Base-by-base conservation (phyloP, 2,329 filamentous ascomycete genomes). In the Laburnicola sp. region DNA sequence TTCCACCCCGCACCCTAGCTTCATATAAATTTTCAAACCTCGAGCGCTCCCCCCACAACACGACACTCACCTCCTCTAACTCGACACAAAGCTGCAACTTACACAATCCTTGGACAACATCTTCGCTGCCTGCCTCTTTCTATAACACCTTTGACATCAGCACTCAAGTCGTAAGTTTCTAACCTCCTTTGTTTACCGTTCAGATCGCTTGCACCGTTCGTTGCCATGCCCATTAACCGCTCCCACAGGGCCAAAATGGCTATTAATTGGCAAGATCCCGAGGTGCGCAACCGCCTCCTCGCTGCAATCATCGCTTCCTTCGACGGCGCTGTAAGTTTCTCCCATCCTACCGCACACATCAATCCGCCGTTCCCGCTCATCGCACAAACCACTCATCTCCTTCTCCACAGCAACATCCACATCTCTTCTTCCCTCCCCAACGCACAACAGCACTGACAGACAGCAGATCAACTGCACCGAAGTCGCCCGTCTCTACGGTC, bases 401-500 rank as follows among this genome's bases (percentile, higher is more conserved):
- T 2, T 21, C 6, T 16, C 35, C 35, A 37, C 8, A 23, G 5
- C 37, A 7, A 25, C 23, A 9, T 9, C 16, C 16, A 1, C 42
- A 3, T 45, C 42, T 35, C 30, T 30, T 25, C 22, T 42, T 3
- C 34, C 16, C 6, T 30, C 23, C 25, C 9, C 40, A 21, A 28
- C 27, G 25, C 39, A 40, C 23, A 6, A 23, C 38, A 49, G 59
- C 28, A 59, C 10, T 3, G 4, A 5, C 35, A 21, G 4, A 21
- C n/a, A 25, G 16, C 25, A 42, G 79, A 68, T 79, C 22, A 73
- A 81, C 50, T 74, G 75, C 58, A 61, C 59, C 2, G 63, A 68
- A 3, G 74, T 80, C 23, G 79, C 79, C 0, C 58, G 62, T 2
- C 63, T 77, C 45, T 82, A 76, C 56, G 77, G 76, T 1, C 57